phyloP scores from a whole-genome alignment of 2,329 filamentous ascomycete genomes.

The Pezicula rhizophila region DNA sequence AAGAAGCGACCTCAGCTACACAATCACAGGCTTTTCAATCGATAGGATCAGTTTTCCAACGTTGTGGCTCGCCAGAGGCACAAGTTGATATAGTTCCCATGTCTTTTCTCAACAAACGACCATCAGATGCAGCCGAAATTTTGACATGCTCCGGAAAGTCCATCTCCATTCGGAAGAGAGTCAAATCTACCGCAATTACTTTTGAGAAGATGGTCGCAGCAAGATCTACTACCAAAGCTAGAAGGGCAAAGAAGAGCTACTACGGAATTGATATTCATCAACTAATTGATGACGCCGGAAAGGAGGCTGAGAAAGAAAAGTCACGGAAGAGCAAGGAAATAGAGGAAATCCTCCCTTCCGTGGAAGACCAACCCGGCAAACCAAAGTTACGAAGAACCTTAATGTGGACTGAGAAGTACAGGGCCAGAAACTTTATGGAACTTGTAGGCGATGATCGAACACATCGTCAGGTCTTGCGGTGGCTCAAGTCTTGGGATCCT shows the following conservation, averaged over 20 bases:
- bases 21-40: no score
- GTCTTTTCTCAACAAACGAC: conserved; percentile 6
- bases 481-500: conserved; percentile 91
- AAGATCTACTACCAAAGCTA: conserved; percentile 59
- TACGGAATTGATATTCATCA: conserved; percentile 91
- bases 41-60: no score
- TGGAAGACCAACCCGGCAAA: conserved; percentile 28
- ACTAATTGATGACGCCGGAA: conserved; percentile 65
- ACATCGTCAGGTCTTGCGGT: conserved; percentile 81
- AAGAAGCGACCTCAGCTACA: no score
- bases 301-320: conserved; percentile 32
- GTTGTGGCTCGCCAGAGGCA: background rate
- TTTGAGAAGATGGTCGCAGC: conserved; percentile 65
- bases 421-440: conserved; percentile 85
- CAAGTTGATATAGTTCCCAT: no score
- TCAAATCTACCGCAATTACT: conserved; percentile 38
- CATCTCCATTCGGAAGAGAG: conserved; percentile 50
- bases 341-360: conserved; percentile 29
- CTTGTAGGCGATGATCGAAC: conserved; percentile 92
- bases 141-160: conserved; percentile 41
- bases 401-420: conserved; percentile 97
- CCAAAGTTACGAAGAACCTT: conserved; percentile 37
- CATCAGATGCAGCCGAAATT: conserved; percentile 15
- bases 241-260: conserved; percentile 68
- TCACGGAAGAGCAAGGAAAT: conserved; percentile 36